These are phyloP conservation scores for Xylaria sp. DNA, from an alignment of 2,329 filamentous ascomycete genomes.

Conservation along the genomic window DNA sequence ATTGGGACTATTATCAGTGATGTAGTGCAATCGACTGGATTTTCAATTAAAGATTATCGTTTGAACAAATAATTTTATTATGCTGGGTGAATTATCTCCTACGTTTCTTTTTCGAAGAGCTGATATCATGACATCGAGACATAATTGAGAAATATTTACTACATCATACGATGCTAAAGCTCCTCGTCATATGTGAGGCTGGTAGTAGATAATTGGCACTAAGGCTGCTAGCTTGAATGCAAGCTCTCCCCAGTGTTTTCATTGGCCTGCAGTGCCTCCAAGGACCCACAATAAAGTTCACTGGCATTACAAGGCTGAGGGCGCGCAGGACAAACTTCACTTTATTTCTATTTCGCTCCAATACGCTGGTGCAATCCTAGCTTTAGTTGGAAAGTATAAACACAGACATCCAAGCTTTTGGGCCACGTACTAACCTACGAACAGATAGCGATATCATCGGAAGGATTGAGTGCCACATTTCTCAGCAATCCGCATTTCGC, in stretches of 20 bases:
- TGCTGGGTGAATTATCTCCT: not conserved
- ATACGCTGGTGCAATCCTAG: not conserved
- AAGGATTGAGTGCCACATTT: not conserved
- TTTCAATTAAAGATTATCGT: not conserved
- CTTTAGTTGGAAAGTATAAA: not conserved
- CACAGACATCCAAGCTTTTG: too few species aligned
- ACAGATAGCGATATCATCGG: not conserved
- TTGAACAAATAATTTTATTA: not conserved
- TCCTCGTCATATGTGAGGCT: constrained; percentile 37
- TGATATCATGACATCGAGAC: not conserved
- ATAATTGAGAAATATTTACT: not conserved
- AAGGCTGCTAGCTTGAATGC: constrained; percentile 12
- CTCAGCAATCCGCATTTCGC: not conserved
- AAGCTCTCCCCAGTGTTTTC: not conserved
- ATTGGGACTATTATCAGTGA: not conserved
- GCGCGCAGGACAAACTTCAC: constrained; percentile 1
- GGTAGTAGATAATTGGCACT: constrained; percentile 17
- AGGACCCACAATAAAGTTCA: constrained; percentile 32
- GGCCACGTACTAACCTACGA: not conserved
- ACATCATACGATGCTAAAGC: constrained; percentile 41
- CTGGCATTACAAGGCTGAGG: constrained; percentile 10
- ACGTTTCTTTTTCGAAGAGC: not conserved
- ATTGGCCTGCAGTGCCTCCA: constrained; percentile 17
- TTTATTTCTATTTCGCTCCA: not conserved
- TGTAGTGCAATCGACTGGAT: not conserved